A percentile compares a stretch with the other conserved stretches of the same genome.
These are phyloP conservation scores for Agrostemma githago DNA, from an alignment of 148 eudicot species.

Conservation along the genomic window DNA sequence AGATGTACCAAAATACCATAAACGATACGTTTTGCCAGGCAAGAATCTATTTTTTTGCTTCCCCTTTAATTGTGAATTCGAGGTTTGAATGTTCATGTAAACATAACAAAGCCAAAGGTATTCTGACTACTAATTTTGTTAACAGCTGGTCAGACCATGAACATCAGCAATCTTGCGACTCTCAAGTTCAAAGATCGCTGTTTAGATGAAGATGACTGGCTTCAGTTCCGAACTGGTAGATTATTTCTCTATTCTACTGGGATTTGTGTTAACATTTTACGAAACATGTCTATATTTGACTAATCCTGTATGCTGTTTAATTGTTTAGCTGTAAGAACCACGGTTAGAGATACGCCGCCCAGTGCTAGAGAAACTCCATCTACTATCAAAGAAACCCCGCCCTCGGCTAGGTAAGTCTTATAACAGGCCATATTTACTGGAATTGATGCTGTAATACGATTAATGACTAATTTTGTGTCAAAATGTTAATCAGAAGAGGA, in stretches of 20 bases:
- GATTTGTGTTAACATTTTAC: not conserved
- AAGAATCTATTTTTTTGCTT: slow-evolving; percentile 20
- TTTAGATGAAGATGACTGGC: slow-evolving; percentile 70
- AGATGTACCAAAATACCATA: slow-evolving; percentile 73
- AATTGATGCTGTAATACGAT: not conserved
- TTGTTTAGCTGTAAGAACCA: slow-evolving; percentile 57
- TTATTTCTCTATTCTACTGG: not conserved
- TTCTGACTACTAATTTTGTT: slow-evolving; percentile 2
- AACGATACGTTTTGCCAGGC: slow-evolving; percentile 86
- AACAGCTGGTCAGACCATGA: slow-evolving; percentile 72
- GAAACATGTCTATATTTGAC: not conserved
- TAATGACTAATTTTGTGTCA: slow-evolving; percentile 1
- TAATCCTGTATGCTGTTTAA: slow-evolving; percentile 1
- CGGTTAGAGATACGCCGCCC: slow-evolving; percentile 32
- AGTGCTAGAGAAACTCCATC: slow-evolving; percentile 20
- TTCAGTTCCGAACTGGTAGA: slow-evolving; percentile 63
- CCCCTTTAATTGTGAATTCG: not conserved
- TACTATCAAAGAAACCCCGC: slow-evolving; percentile 27
- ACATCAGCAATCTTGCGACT: slow-evolving; percentile 36
- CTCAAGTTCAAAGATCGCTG: slow-evolving; percentile 49
- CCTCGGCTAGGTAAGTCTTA: slow-evolving; percentile 42
- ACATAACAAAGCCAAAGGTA: not conserved
- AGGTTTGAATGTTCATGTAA: not conserved
- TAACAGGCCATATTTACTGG: not conserved
- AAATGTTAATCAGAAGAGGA: slow-evolving; percentile 44